Percentiles rank a stretch among this genome's conserved stretches.
These are phyloP conservation scores for Aphanomyces stellatus DNA, from an alignment of 352 stramenopile species.

Conservation along the genomic window DNA sequence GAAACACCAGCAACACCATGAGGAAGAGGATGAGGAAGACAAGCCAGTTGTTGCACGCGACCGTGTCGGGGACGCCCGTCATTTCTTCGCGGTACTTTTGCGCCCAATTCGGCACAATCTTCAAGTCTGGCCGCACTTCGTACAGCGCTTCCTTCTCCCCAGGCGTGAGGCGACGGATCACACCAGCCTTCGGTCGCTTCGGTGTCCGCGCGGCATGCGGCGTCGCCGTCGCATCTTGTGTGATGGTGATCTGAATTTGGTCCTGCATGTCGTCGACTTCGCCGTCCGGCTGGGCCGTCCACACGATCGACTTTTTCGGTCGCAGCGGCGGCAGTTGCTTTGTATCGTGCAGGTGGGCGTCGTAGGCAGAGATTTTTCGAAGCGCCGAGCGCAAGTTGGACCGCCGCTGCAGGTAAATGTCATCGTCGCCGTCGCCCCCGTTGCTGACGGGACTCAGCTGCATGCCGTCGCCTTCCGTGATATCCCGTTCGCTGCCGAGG, in stretches of 20 bases:
- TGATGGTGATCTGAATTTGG: slow-evolving; percentile 46
- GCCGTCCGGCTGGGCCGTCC: slow-evolving; percentile 66
- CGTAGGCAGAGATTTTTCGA: slow-evolving; percentile 74
- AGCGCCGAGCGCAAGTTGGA: slow-evolving; percentile 46
- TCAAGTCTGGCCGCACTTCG: slow-evolving; percentile 63
- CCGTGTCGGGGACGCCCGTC: slow-evolving; percentile 43
- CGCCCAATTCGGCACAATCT: slow-evolving; percentile 84
- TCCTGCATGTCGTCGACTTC: slow-evolving; percentile 38
- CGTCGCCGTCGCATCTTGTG: slow-evolving; percentile 35
- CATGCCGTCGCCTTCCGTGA: slow-evolving; percentile 71
- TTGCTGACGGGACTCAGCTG: slow-evolving; percentile 67
- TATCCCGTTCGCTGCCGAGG: slow-evolving; percentile 38
- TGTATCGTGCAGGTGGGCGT: slow-evolving; percentile 39
- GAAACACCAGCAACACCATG: slow-evolving; percentile 59
- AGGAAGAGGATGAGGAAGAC: slow-evolving; percentile 62
- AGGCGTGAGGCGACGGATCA: slow-evolving; percentile 74
- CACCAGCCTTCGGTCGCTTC: slow-evolving; percentile 50
- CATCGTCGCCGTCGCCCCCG: slow-evolving; percentile 24
- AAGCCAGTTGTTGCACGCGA: slow-evolving; percentile 70
- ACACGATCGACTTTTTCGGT: slow-evolving; percentile 45
- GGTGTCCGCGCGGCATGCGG: too few relatives aligned
- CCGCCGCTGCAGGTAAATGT: slow-evolving; percentile 40
- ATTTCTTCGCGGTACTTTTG: slow-evolving; percentile 84
- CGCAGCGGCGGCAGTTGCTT: slow-evolving; percentile 26
- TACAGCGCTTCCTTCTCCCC: slow-evolving; percentile 83